Conservation (phyloP, 148 eudicot species). For the Selenicereus undatus region DNA sequence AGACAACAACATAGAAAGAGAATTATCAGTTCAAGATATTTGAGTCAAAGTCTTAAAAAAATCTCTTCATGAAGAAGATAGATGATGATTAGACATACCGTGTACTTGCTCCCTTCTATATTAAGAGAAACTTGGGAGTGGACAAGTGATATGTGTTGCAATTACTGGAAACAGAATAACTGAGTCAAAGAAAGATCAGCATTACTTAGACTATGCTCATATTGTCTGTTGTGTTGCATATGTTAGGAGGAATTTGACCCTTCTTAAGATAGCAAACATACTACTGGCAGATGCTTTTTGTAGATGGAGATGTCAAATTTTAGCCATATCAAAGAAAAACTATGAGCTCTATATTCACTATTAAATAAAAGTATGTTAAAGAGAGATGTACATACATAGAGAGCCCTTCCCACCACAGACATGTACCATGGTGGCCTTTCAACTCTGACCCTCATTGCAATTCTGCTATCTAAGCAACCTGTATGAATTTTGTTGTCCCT, state of each 20-base stretch:
- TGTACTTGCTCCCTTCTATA: slow-evolving; percentile 98
- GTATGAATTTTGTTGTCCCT: slow-evolving; percentile 93
- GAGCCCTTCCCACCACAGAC: slow-evolving; percentile 97
- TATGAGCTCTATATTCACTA: neutral
- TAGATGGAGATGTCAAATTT: slow-evolving; percentile 21
- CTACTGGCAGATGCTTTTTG: slow-evolving; percentile 99
- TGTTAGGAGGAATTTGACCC: slow-evolving; percentile 99
- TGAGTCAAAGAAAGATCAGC: neutral
- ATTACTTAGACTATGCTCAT: neutral
- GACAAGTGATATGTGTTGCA: slow-evolving; percentile 99
- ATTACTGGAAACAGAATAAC: slow-evolving; percentile 6
- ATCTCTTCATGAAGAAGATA: neutral
- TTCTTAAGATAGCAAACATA: slow-evolving; percentile 94
- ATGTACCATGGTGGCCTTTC: slow-evolving; percentile 99
- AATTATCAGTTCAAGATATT: neutral
- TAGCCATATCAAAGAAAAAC: neutral
- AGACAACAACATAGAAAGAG: neutral
- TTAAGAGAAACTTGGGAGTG: slow-evolving; percentile 84
- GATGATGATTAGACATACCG: slow-evolving; percentile 49
- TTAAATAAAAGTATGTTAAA: neutral
- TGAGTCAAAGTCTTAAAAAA: neutral
- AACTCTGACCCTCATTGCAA: slow-evolving; percentile 99
- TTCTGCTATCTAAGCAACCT: slow-evolving; percentile 98
- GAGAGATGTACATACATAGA: slow-evolving; percentile 61
- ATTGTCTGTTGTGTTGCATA: slow-evolving; percentile 22